phyloP scores from a whole-genome alignment of 495 filamentous ascomycete species.

The Talaromyces adpressus region DNA sequence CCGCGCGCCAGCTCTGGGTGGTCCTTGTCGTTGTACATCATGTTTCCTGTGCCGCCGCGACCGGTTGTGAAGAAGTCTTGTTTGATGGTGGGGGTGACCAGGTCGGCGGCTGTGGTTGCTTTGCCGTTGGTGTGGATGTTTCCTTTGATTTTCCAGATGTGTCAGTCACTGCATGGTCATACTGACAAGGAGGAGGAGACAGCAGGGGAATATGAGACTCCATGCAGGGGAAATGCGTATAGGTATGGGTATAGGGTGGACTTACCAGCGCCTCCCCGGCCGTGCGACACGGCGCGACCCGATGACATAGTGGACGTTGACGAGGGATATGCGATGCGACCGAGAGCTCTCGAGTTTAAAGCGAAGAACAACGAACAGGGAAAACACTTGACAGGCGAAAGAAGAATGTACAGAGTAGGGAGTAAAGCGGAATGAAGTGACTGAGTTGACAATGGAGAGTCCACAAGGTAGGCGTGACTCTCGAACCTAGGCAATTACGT shows the following conservation, averaged over 20 bases:
- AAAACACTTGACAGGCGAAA: not conserved
- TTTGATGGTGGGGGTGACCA: constrained; percentile 80
- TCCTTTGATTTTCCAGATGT: constrained; percentile 60
- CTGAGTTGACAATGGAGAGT: not conserved
- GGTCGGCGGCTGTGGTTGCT: constrained; percentile 46
- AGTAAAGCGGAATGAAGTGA: not conserved
- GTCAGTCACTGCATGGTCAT: constrained; percentile 27
- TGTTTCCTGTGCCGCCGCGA: constrained; percentile 67
- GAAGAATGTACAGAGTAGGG: not conserved
- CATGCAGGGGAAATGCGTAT: not conserved
- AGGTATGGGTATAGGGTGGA: not conserved
- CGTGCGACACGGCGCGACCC: constrained; percentile 39
- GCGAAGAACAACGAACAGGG: not conserved
- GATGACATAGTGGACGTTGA: constrained; percentile 3
- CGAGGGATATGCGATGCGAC: not conserved
- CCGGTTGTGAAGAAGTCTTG: constrained; percentile 76
- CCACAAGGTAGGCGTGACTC: not conserved
- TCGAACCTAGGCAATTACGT: not conserved
- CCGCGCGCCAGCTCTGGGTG: constrained; percentile 61
- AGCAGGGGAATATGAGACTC: not conserved
- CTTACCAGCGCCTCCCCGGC: constrained; percentile 50
- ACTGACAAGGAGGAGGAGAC: no score
- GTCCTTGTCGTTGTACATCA: constrained; percentile 61
- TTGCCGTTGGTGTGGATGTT: constrained; percentile 63
- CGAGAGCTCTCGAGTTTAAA: not conserved